These are phyloP conservation scores for Basidiobolus heterosporus DNA, from an alignment of 371 early-diverging fungal species.

Conservation along the genomic window DNA sequence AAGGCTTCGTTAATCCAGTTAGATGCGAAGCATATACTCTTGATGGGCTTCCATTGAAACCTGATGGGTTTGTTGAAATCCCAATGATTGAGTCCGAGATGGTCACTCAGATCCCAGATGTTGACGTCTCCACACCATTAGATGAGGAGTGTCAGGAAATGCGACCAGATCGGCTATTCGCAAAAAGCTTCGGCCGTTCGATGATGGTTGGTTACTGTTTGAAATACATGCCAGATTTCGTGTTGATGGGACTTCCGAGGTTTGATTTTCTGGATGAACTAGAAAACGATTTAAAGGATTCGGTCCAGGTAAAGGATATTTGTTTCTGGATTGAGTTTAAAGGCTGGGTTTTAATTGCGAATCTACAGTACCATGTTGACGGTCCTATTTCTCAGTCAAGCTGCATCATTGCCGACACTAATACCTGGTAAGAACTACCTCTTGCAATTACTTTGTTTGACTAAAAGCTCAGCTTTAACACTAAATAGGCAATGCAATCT, in stretches of 20 bases:
- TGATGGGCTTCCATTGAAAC: background rate
- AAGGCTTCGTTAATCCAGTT: no score
- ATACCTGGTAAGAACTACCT: constrained; percentile 13
- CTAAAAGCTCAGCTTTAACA: no score
- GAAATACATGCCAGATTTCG: constrained; percentile 38
- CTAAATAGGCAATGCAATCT: constrained; percentile 8
- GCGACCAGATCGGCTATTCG: constrained; percentile 28
- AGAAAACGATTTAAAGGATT: constrained; percentile 30
- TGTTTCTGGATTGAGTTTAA: constrained; percentile 5
- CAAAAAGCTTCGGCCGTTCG: constrained; percentile 46
- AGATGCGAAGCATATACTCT: background rate
- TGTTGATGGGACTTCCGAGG: constrained; percentile 36
- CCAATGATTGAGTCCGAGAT: background rate
- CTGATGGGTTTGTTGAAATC: background rate
- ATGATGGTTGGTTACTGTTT: constrained; percentile 38
- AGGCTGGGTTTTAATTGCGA: no score
- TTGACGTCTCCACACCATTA: constrained; percentile 6
- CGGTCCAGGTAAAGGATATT: constrained; percentile 11
- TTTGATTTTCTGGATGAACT: constrained; percentile 25
- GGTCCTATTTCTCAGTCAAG: constrained; percentile 21
- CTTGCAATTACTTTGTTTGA: no score
- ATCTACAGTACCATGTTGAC: constrained; percentile 3
- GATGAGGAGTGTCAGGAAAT: constrained; percentile 2
- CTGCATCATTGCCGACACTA: constrained; percentile 34
- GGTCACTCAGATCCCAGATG: background rate